These are phyloP conservation scores for Alternaria triticina DNA, from an alignment of 2,329 filamentous ascomycete genomes.

Conservation along the genomic window DNA sequence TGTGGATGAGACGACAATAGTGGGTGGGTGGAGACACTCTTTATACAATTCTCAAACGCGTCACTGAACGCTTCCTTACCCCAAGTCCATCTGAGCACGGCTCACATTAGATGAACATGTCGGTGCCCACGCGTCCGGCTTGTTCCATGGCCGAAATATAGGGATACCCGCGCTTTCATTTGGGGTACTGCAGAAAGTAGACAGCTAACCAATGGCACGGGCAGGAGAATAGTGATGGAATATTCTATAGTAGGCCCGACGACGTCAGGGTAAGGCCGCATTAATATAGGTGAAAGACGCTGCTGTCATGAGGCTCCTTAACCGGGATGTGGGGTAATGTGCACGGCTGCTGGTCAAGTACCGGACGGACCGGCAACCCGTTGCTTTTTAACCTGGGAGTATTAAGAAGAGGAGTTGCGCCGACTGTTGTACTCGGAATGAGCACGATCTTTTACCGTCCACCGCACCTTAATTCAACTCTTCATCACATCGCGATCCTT, in stretches of 20 bases:
- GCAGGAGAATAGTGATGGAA: slow-evolving; percentile 24
- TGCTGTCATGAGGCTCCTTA: slow-evolving; percentile 12
- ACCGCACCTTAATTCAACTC: neutral
- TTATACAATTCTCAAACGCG: slow-evolving; percentile 21
- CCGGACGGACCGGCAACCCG: slow-evolving; percentile 21
- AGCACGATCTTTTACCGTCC: neutral
- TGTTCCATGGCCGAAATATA: slow-evolving; percentile 20
- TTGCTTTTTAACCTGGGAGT: neutral
- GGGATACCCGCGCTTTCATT: slow-evolving; percentile 20
- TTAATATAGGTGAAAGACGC: slow-evolving; percentile 21
- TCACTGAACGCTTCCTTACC: neutral
- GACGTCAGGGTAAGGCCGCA: slow-evolving; percentile 13
- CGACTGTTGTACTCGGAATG: neutral
- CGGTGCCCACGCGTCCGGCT: slow-evolving; percentile 13
- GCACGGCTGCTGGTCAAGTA: slow-evolving; percentile 4
- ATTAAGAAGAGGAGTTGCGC: neutral
- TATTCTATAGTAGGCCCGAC: slow-evolving; percentile 29
- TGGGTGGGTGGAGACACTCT: slow-evolving; percentile 2
- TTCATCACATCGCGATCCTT: neutral
- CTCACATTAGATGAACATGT: slow-evolving; percentile 14
- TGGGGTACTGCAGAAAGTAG: neutral
- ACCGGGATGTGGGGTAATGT: slow-evolving; percentile 20
- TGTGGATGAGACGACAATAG: neutral
- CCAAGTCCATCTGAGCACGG: neutral
- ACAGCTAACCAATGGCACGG: slow-evolving; percentile 19